Conservation (phyloP, 2,329 filamentous ascomycete genomes). For the Coccinonectria pachysandricola region DNA sequence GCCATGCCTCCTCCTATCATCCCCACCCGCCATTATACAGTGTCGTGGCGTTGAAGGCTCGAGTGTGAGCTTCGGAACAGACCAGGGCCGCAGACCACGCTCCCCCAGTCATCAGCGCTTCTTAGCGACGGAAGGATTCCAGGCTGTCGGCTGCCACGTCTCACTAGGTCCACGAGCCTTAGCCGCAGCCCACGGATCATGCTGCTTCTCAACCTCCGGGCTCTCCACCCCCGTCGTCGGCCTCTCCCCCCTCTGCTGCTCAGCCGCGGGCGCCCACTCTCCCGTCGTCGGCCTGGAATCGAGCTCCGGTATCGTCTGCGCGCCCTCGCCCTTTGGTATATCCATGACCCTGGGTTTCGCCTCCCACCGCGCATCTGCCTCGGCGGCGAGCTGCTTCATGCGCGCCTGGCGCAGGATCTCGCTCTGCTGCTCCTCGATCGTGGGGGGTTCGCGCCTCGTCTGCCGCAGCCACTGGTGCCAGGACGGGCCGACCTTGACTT, state of each 20-base stretch:
- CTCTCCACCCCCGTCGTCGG: too few species aligned
- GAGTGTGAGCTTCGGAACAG: too few species aligned
- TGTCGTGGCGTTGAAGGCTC: too few species aligned
- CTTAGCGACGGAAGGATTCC: conserved; percentile 39
- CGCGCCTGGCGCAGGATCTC: conserved; percentile 43
- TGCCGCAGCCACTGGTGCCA: conserved; percentile 64
- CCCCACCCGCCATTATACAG: too few species aligned
- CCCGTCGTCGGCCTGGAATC: conserved; percentile 3
- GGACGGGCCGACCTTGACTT: conserved; percentile 46
- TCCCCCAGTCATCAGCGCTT: too few species aligned
- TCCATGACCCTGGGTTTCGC: conserved; percentile 44
- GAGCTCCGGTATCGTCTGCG: conserved; percentile 8
- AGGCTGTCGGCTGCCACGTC: conserved; percentile 56
- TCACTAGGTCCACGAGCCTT: conserved; percentile 42
- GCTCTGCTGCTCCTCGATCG: conserved; percentile 42
- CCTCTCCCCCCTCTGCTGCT: too few species aligned
- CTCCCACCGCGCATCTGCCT: conserved; percentile 55
- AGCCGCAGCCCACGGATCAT: conserved; percentile 50
- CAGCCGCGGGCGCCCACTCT: too few species aligned
- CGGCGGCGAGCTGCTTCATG: conserved; percentile 45
- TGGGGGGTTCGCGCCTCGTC: conserved; percentile 43
- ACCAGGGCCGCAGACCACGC: too few species aligned
- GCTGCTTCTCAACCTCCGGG: conserved; percentile 9
- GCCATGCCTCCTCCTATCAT: conserved; percentile 1
- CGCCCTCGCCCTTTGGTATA: conserved; percentile 16